phyloP scores from a whole-genome alignment of 2,329 filamentous ascomycete species.

The Drechslerella coelobrocha region DNA sequence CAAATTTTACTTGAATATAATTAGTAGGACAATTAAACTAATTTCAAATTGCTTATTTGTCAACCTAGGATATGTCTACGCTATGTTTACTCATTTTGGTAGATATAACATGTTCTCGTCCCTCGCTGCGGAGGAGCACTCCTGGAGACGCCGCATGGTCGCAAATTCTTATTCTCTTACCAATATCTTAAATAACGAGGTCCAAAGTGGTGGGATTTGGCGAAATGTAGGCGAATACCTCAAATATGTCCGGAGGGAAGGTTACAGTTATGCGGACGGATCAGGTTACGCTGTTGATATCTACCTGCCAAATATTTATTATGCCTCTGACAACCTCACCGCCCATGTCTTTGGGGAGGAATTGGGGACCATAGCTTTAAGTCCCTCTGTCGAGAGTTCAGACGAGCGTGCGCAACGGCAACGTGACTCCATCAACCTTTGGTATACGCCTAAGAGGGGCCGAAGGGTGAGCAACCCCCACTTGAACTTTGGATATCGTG shows the following conservation, averaged over 20 bases:
- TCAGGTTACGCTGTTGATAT: conserved; percentile 38
- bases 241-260: conserved; percentile 23
- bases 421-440: conserved; percentile 31
- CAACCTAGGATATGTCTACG: conserved; percentile 40
- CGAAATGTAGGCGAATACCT: conserved; percentile 36
- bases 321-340: conserved; percentile 50
- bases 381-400: background rate
- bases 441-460: conserved; percentile 31
- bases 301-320: conserved; percentile 48
- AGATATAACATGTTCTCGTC: conserved; percentile 50
- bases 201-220: conserved; percentile 45
- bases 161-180: conserved; percentile 48
- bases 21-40: background rate
- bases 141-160: conserved; percentile 50
- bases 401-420: conserved; percentile 3
- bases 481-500: background rate
- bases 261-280: conserved; percentile 11
- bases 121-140: conserved; percentile 43
- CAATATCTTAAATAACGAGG: conserved; percentile 45
- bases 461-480: conserved; percentile 14
- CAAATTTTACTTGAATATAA: background rate
- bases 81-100: conserved; percentile 49
- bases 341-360: conserved; percentile 49
- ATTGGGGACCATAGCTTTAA: conserved; percentile 29
- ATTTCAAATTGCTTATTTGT: background rate